Evolutionary conservation across 352 stramenopile species (phyloP).

Genomic region (Phytopythium delawarense): DNA sequence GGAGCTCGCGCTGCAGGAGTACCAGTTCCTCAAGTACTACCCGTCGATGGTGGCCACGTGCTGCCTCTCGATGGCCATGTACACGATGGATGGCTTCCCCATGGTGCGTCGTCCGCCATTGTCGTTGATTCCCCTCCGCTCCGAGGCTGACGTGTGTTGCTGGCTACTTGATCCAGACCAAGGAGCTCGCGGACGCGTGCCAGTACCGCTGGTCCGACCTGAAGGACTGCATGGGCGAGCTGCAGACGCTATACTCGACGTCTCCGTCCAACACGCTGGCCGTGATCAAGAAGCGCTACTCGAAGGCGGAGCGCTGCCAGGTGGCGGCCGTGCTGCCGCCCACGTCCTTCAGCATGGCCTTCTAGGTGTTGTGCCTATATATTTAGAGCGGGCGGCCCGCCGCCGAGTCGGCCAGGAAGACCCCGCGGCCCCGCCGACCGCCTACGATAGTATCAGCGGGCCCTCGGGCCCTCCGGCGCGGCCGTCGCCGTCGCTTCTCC

Average conservation of each 20-base stretch:
- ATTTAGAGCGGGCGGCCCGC: conserved; percentile 30
- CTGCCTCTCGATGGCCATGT: conserved; percentile 85
- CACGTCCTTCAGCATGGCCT: conserved; percentile 78
- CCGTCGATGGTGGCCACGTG: conserved; percentile 83
- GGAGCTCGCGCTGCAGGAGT: conserved; percentile 85
- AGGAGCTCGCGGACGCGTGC: conserved; percentile 76
- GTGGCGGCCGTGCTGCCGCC: conserved; percentile 70
- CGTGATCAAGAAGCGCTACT: conserved; percentile 89
- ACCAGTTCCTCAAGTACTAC: conserved; percentile 83
- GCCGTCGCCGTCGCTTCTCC: background rate
- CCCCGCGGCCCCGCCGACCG: background rate
- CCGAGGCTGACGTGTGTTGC: background rate
- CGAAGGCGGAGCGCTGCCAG: conserved; percentile 77
- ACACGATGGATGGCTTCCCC: conserved; percentile 73
- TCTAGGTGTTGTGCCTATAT: conserved; percentile 54
- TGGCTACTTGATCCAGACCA: conserved; percentile 32
- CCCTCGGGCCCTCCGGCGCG: background rate
- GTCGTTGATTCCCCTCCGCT: background rate
- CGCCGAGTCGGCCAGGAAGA: background rate
- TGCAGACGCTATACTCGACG: conserved; percentile 78
- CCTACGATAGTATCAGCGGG: background rate
- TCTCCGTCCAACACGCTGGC: conserved; percentile 79
- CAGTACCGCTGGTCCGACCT: conserved; percentile 73
- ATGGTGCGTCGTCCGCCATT: conserved; percentile 40
- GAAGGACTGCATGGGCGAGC: conserved; percentile 79